Percentiles rank a stretch among this genome's conserved stretches.
Conservation (phyloP, 2,329 filamentous ascomycete species). For the Pseudogymnoascus sp. region DNA sequence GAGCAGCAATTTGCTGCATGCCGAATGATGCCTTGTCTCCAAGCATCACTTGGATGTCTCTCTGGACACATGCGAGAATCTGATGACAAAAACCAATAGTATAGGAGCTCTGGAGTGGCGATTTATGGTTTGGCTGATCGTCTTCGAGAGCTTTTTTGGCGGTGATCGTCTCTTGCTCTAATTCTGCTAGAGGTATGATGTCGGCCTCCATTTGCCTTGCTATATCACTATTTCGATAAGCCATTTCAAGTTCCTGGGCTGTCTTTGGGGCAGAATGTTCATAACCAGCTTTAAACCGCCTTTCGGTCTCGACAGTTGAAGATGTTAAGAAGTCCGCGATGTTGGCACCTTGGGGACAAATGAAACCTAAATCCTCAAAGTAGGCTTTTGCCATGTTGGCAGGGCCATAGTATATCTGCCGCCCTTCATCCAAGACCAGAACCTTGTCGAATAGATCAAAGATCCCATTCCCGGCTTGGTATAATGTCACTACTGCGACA, state of each 20-base stretch:
- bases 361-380: constrained; percentile 57
- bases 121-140: constrained; percentile 30
- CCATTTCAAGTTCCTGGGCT: constrained; percentile 35
- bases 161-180: constrained; percentile 45
- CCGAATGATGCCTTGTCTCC: constrained; percentile 56
- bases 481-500: constrained; percentile 55
- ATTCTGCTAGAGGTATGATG: constrained; percentile 32
- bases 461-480: constrained; percentile 63
- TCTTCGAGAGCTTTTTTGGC: constrained; percentile 27
- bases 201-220: constrained; percentile 38
- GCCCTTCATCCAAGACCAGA: constrained; percentile 57
- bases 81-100: constrained; percentile 45
- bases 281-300: constrained; percentile 44
- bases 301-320: constrained; percentile 58
- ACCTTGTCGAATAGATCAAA: constrained; percentile 65
- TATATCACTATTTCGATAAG: constrained; percentile 46
- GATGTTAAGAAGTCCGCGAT: constrained; percentile 59
- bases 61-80: constrained; percentile 45
- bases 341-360: constrained; percentile 54
- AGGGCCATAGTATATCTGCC: constrained; percentile 58
- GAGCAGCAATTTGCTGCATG: constrained; percentile 51
- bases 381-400: constrained; percentile 51
- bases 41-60: constrained; percentile 58
- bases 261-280: constrained; percentile 39
- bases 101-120: constrained; percentile 37